These are phyloP conservation scores for Diospyros kaki DNA, from an alignment of 148 eudicot species.

Conservation along the genomic window DNA sequence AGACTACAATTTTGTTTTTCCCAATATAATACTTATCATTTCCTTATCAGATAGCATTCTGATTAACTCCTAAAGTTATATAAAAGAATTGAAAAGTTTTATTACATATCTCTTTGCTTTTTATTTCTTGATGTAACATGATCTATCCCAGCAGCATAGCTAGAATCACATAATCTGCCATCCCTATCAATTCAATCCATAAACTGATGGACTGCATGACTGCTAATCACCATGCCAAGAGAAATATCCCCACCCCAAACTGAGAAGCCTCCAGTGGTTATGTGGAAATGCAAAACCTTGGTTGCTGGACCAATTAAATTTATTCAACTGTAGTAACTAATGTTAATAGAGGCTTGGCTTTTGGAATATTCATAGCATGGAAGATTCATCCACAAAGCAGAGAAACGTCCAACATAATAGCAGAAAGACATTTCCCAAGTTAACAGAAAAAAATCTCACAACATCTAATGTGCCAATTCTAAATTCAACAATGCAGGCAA, in stretches of 20 bases:
- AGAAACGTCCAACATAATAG: not conserved
- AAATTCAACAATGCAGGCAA: not conserved
- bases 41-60: too few species aligned
- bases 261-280: not conserved
- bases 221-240: not conserved
- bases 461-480: not conserved
- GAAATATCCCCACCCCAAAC: not conserved
- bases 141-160: not conserved
- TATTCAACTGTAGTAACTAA: too few species aligned
- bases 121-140: not conserved
- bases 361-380: not conserved
- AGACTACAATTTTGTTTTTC: not conserved
- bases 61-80: too few species aligned
- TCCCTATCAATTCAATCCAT: not conserved
- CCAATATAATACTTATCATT: not conserved
- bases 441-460: not conserved
- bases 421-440: not conserved
- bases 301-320: too few species aligned
- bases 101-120: not conserved
- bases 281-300: too few species aligned
- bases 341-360: too few species aligned
- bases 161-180: not conserved
- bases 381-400: not conserved
- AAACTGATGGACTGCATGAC: not conserved
- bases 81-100: not conserved